phyloP scores from a whole-genome alignment of 148 eudicot species.

The Beta vulgaris region DNA sequence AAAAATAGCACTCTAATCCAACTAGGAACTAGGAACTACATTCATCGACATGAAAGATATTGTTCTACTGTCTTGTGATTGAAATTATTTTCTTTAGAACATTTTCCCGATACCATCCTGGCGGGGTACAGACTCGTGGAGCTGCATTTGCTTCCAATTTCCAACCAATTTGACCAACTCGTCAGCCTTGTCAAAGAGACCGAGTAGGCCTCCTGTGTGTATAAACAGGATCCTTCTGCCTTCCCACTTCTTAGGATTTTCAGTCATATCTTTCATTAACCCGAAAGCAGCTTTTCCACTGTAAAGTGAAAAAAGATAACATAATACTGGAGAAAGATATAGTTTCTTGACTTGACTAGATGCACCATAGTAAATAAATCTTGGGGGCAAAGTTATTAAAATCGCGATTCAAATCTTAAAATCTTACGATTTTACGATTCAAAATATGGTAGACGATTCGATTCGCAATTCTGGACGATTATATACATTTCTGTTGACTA shows the following conservation, averaged over 20 bases:
- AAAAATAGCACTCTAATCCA: not conserved
- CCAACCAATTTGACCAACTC: constrained; percentile 58
- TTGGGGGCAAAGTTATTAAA: too few species aligned
- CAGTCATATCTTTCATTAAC: constrained; percentile 72
- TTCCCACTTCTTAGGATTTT: constrained; percentile 74
- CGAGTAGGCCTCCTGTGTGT: constrained; percentile 94
- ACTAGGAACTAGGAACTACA: not conserved
- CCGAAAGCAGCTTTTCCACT: constrained; percentile 93
- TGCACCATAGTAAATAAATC: not conserved
- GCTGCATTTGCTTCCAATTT: constrained; percentile 68
- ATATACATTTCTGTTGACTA: too few species aligned
- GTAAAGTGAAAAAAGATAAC: not conserved
- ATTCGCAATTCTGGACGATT: too few species aligned
- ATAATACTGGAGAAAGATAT: not conserved
- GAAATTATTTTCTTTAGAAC: constrained; percentile 39
- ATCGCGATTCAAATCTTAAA: too few species aligned
- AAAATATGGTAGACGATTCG: too few species aligned
- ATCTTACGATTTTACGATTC: too few species aligned
- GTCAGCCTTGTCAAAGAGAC: constrained; percentile 73
- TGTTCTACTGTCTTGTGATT: not conserved
- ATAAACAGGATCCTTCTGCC: constrained; percentile 84
- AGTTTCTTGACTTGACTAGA: not conserved
- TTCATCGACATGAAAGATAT: not conserved
- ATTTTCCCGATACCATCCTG: constrained; percentile 76
- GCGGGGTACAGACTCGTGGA: constrained; percentile 69